These are phyloP conservation scores for Podospora sp. DNA, from an alignment of 495 filamentous ascomycete species.

Conservation along the genomic window DNA sequence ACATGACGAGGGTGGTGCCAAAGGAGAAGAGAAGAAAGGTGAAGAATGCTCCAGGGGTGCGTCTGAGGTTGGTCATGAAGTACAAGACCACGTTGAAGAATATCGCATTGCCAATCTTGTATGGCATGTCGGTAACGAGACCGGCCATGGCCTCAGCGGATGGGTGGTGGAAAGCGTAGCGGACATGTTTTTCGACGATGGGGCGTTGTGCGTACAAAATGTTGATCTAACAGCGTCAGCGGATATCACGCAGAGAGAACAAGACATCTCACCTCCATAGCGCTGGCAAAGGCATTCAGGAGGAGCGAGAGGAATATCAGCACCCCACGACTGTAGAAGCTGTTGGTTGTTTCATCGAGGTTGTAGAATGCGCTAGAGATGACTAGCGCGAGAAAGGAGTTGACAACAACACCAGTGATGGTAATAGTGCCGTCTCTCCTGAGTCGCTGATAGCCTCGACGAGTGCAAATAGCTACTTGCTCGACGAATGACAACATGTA, in stretches of 20 bases:
- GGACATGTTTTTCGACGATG: conserved; percentile 89
- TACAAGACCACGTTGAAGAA: conserved; percentile 75
- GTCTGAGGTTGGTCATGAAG: conserved; percentile 68
- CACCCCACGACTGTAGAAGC: conserved; percentile 61
- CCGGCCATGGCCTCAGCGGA: conserved; percentile 84
- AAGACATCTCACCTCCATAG: conserved; percentile 53
- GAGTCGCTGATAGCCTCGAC: conserved; percentile 59
- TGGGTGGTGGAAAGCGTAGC: conserved; percentile 91
- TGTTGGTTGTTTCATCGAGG: conserved; percentile 51
- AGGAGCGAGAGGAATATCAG: conserved; percentile 72
- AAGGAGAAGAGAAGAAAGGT: conserved; percentile 60
- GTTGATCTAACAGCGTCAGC: conserved; percentile 46
- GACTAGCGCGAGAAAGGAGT: conserved; percentile 63
- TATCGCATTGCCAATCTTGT: conserved; percentile 55
- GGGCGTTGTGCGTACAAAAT: conserved; percentile 59
- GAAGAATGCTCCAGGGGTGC: conserved; percentile 59
- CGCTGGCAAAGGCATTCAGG: conserved; percentile 50
- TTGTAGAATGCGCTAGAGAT: conserved; percentile 72
- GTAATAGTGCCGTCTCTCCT: conserved; percentile 59
- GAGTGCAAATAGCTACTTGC: conserved; percentile 61
- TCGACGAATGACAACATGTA: conserved; percentile 59
- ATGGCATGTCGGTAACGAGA: conserved; percentile 81
- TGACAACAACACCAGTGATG: conserved; percentile 60
- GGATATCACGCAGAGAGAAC: background rate
- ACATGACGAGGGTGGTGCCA: conserved; percentile 56